phyloP scores from a whole-genome alignment of 768 basidiomycete species.

The Trametes gibbosa region DNA sequence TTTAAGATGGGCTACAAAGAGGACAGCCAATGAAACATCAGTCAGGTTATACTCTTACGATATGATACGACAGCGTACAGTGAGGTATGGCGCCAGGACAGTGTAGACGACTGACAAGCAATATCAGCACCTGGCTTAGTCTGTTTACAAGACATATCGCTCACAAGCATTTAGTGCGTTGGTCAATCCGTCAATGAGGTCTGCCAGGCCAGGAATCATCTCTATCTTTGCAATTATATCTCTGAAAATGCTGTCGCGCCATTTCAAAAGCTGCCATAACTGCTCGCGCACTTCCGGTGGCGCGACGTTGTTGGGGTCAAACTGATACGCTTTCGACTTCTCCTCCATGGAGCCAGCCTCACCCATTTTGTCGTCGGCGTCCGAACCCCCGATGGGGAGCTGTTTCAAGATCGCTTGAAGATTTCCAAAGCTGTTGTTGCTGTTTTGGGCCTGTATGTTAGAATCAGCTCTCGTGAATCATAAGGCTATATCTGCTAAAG shows the following conservation, averaged over 20 bases:
- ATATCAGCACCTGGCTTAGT: conserved; percentile 1
- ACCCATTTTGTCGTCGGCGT: conserved; percentile 45
- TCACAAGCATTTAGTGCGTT: conserved; percentile 67
- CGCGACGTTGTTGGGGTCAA: conserved; percentile 59
- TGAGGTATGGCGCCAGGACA: conserved; percentile 62
- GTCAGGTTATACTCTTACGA: not conserved
- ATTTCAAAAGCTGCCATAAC: conserved; percentile 54
- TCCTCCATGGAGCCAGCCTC: conserved; percentile 56
- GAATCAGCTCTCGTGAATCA: not conserved
- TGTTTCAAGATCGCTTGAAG: conserved; percentile 48
- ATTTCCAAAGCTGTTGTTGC: conserved; percentile 32
- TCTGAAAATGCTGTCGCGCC: conserved; percentile 60
- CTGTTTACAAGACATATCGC: conserved; percentile 14
- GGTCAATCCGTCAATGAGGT: conserved; percentile 57
- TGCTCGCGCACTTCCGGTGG: conserved; percentile 62
- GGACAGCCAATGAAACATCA: too few relatives aligned
- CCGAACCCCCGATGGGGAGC: conserved; percentile 47
- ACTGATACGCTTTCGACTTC: conserved; percentile 55
- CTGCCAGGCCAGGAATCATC: conserved; percentile 59
- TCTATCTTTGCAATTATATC: conserved; percentile 55
- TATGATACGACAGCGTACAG: conserved; percentile 34
- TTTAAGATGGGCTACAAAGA: conserved; percentile 53
- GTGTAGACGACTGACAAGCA: conserved; percentile 54
- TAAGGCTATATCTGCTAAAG: not conserved
- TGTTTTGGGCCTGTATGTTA: conserved; percentile 28